Base-by-base conservation (phyloP, 768 basidiomycete species). In the Pilatotrama ljubarskyi region DNA sequence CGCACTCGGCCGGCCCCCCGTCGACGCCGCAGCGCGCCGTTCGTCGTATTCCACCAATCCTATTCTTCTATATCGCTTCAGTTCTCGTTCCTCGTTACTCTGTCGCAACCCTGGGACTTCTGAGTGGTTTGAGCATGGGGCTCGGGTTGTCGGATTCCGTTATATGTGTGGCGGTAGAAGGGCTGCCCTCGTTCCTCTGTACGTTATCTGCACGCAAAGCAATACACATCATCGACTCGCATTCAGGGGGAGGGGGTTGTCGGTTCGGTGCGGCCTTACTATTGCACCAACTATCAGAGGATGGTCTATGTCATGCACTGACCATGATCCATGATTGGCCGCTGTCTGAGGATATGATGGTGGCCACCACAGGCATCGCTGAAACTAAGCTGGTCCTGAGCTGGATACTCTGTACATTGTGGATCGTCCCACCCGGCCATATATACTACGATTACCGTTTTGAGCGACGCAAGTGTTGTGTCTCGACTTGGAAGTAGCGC, bases 151-250 rank as follows among this genome's bases (percentile, higher is more conserved):
- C 26, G 29, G 29, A 32, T 32, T 32, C 29, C 5, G 10, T 5
- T 32, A 32, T 32, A 32, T 32, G 29, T 32, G 29, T 29, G 47
- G n/a, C n/a, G n/a, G 14, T 57, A 55, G 53, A 55, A 18, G 9
- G 35, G 20, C 18, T 46, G 4, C 29, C 29, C 4, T 4, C 18
- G 53, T 44, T 55, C 15, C 26, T n/a, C 42, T 55, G 53, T 55
- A 55, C 53, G 53, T 54, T 55, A 55, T 55, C 53, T 35, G 41
- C 52, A 54, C 18, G 35, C 53, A 55, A 52, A 53, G 25, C 51
- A 53, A 53, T 32, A 42, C 51, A 53, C 41, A 32, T 47, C 22
- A 6, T 13, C 14, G n/a, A 40, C 38, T 14, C 38, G n/a, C 38
- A 40, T 15, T 14, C 38, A n/a, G n/a, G n/a, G n/a, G n/a, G n/a